Evolutionary conservation across 805 yeast species (phyloP), one percentile per base, ranked within the genome.

Genomic region (Yarrowia alimentaria): DNA sequence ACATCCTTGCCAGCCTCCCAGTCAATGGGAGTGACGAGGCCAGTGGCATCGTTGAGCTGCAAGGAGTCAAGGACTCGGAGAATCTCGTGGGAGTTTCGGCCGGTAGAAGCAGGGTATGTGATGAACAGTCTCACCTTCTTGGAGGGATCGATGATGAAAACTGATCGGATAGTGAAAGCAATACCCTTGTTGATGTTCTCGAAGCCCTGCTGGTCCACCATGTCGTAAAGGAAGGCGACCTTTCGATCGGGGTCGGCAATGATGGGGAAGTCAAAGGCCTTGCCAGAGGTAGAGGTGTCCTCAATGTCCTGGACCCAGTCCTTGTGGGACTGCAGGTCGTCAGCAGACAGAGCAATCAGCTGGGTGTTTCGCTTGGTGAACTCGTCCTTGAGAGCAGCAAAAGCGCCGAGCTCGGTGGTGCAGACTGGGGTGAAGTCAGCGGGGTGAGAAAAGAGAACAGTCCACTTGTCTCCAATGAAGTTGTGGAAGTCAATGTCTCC

Each of bases 381-480:
- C 68, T 89, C 96, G 51, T 89, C 87, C 73, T 87, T 85, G 70
- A 88, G 78, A 61, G 81, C 78, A 57, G 96, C 89, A 63, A 89
- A 90, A 16, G 95, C 96, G 60, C 96, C 96, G 64, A 89, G 77
- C 74, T 89, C 97, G 53, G 96, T 89, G 63, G 96, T 90, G 71
- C 97, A 89, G 52, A 89, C 96, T 40, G 97, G 97, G 14, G 97
- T 89, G 76, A 87, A 90, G 69, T 89, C 97, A 52, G 89, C 96
- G 56, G 97, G 97, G 69, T 89, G 97, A 19, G 95, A 85, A 72
- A 89, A 89, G 63, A 89, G 74, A 47, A 89, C 81, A 40, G 83
- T 81, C 97, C 97, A 89, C 38, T 82, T 77, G 70, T 84, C 80
- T 42, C 91, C 91, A 60, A 88, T 74, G 75, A 75, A 89, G 55